These are phyloP conservation scores for Candida vaughaniae DNA, from an alignment of 805 yeast species.

Conservation along the genomic window DNA sequence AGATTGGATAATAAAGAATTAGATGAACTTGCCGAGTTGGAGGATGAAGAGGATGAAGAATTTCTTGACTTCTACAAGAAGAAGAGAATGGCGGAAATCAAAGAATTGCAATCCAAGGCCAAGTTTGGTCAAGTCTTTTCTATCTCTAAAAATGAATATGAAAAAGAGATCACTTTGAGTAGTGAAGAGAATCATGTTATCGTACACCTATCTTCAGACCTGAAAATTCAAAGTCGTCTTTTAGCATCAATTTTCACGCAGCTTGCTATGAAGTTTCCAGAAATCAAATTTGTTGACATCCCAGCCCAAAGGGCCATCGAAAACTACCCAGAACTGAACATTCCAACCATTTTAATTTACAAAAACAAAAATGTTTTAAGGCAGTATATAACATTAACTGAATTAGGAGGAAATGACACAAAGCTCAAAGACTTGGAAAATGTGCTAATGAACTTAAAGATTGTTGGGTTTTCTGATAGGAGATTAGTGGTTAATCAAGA, in stretches of 20 bases:
- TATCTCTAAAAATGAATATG: slow-evolving; percentile 85
- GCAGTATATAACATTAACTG: slow-evolving; percentile 77
- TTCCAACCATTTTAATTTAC: slow-evolving; percentile 88
- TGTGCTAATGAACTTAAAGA: slow-evolving; percentile 63
- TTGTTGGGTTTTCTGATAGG: slow-evolving; percentile 64
- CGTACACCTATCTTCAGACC: slow-evolving; percentile 71
- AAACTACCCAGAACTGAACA: slow-evolving; percentile 82
- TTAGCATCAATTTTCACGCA: slow-evolving; percentile 55
- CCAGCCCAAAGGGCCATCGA: slow-evolving; percentile 91
- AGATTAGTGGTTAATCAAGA: slow-evolving; percentile 60
- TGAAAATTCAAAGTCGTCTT: slow-evolving; percentile 71
- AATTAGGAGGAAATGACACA: slow-evolving; percentile 83
- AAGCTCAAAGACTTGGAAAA: slow-evolving; percentile 67
- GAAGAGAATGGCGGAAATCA: slow-evolving; percentile 74
- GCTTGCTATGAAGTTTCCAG: slow-evolving; percentile 68
- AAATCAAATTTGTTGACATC: slow-evolving; percentile 88
- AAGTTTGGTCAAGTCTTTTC: slow-evolving; percentile 76
- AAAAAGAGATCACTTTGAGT: slow-evolving; percentile 79
- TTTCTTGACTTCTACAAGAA: slow-evolving; percentile 75
- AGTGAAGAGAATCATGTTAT: slow-evolving; percentile 66
- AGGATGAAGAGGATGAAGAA: slow-evolving; percentile 92
- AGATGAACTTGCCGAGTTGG: slow-evolving; percentile 82
- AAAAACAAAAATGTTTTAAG: slow-evolving; percentile 73
- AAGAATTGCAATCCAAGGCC: slow-evolving; percentile 53
- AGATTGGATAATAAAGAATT: slow-evolving; percentile 74